Conservation (phyloP, 2,329 filamentous ascomycete genomes). For the Claviceps humidiphila region DNA sequence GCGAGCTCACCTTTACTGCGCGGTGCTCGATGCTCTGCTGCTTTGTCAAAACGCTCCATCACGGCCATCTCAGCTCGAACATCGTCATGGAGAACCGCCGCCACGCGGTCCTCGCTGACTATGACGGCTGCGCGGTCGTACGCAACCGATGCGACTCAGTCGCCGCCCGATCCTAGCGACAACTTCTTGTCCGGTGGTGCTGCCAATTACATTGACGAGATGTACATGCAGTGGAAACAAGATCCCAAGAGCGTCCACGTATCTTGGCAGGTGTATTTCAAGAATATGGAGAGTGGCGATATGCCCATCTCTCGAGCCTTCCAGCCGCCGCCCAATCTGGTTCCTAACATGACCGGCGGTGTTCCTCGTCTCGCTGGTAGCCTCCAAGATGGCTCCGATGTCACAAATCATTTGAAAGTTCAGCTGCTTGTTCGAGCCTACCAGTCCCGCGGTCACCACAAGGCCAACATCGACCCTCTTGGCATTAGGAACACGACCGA, state of each 20-base stretch:
- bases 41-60: constrained; percentile 27
- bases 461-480: constrained; percentile 91
- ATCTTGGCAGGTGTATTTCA: constrained; percentile 99
- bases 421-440: constrained; percentile 95
- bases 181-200: constrained; percentile 94
- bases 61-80: constrained; percentile 26
- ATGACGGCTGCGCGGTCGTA: constrained; percentile 37
- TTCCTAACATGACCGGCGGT: constrained; percentile 68
- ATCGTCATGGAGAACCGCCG: constrained; percentile 30
- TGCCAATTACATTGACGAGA: constrained; percentile 98
- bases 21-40: constrained; percentile 34
- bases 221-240: constrained; percentile 96
- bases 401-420: constrained; percentile 95
- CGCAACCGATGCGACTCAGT: constrained; percentile 38
- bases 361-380: constrained; percentile 62
- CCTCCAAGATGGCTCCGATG: constrained; percentile 59
- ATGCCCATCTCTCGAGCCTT: constrained; percentile 98
- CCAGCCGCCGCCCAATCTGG: constrained; percentile 83
- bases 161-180: constrained; percentile 68
- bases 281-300: constrained; percentile 95
- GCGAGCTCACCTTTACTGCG: constrained; percentile 51
- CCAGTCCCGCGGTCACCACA: constrained; percentile 95
- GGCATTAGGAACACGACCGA: constrained; percentile 68
- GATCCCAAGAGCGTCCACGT: constrained; percentile 89
- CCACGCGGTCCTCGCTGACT: constrained; percentile 35